A percentile compares a stretch with the other conserved stretches of the same genome.
These are phyloP conservation scores for Francoa sonchifolia DNA, from an alignment of 441 rosid genomes.

Conservation along the genomic window DNA sequence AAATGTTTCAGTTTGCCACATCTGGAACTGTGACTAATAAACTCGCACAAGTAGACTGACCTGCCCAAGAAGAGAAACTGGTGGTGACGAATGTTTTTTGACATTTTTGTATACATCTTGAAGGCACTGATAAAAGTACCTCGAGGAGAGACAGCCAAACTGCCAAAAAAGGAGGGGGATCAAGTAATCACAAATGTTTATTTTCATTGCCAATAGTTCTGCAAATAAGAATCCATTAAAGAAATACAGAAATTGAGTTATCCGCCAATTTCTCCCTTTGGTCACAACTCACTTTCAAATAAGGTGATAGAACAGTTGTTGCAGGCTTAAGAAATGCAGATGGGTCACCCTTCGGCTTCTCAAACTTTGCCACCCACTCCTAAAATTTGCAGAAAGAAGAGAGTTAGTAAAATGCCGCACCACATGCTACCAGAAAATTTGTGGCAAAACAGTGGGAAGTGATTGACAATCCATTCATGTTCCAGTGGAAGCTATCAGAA, in stretches of 20 bases:
- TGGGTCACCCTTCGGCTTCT: slow-evolving; percentile 95
- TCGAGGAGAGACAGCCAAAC: slow-evolving; percentile 97
- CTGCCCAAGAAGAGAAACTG: slow-evolving; percentile 93
- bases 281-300: slow-evolving; percentile 61
- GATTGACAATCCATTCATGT: no score
- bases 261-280: not conserved
- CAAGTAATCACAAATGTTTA: no score
- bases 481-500: no score
- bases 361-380: slow-evolving; percentile 93
- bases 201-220: no score
- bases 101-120: slow-evolving; percentile 43
- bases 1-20: slow-evolving; percentile 12
- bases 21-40: slow-evolving; percentile 4
- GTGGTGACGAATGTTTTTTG: slow-evolving; percentile 66
- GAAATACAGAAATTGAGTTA: not conserved
- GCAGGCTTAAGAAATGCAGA: slow-evolving; percentile 75
- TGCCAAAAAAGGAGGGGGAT: slow-evolving; percentile 21
- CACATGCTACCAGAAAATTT: not conserved
- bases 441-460: no score
- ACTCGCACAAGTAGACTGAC: slow-evolving; percentile 24
- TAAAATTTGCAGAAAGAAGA: slow-evolving; percentile 15
- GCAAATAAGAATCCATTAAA: not conserved
- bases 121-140: slow-evolving; percentile 84
- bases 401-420: not conserved
- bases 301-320: slow-evolving; percentile 89